These are phyloP conservation scores for Sinapis alba DNA, from an alignment of 441 rosid species.

Conservation along the genomic window DNA sequence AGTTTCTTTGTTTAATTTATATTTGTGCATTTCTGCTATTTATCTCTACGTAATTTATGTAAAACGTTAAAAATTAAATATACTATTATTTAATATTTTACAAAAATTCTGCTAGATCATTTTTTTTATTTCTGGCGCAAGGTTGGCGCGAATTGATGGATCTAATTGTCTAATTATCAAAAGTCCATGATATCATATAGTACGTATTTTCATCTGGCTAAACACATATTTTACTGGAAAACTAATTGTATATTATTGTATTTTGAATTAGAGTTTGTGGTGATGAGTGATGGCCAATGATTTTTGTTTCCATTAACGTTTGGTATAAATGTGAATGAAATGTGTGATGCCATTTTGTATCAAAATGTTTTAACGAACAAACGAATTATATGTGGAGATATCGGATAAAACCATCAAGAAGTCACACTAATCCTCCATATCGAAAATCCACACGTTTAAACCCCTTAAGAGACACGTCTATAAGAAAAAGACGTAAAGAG, in stretches of 20 bases:
- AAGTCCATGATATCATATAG: background rate
- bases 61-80: too few relatives aligned
- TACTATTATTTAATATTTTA: too few relatives aligned
- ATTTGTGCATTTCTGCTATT: too few relatives aligned
- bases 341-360: background rate
- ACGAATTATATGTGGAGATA: background rate
- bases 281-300: background rate
- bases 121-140: background rate
- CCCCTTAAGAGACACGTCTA: conserved; percentile 7
- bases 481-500: conserved; percentile 12
- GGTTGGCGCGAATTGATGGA: background rate
- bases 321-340: background rate
- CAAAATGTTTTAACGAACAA: background rate
- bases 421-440: background rate
- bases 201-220: background rate
- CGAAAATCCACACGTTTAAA: conserved; percentile 11
- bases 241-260: background rate
- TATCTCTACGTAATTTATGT: too few relatives aligned
- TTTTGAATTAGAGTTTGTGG: background rate
- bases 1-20: too few relatives aligned
- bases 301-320: background rate
- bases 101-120: too few relatives aligned
- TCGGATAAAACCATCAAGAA: background rate
- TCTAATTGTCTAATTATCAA: background rate
- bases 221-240: background rate